Percentiles rank a stretch among this genome's conserved stretches.
phyloP scores from a whole-genome alignment of 2,329 filamentous ascomycete species.

The Chaetomiaceae sp. region DNA sequence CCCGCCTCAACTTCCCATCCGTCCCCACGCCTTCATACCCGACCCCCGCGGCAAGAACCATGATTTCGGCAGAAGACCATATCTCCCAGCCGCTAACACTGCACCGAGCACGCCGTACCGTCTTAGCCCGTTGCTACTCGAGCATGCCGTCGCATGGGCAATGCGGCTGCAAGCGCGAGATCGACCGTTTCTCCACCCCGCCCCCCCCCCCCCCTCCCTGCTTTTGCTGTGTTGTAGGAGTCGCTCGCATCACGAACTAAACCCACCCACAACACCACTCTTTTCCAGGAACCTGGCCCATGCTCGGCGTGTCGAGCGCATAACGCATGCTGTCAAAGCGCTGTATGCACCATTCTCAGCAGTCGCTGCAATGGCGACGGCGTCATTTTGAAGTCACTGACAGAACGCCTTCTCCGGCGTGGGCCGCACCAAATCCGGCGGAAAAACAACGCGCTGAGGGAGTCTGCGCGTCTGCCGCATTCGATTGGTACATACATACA shows the following conservation, averaged over 20 bases:
- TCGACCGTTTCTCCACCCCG: conserved; percentile 18
- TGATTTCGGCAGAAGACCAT: not conserved
- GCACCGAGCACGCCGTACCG: too few relatives aligned
- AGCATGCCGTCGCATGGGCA: conserved; percentile 3
- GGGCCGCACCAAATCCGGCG: too few relatives aligned
- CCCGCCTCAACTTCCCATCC: not conserved
- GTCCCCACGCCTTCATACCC: not conserved
- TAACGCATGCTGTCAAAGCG: conserved; percentile 22
- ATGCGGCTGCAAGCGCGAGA: conserved; percentile 27
- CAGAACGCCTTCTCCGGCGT: too few relatives aligned
- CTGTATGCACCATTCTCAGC: conserved; percentile 10
- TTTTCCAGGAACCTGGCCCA: not conserved
- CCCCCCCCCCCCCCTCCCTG: conserved; percentile 3
- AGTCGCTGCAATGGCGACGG: not conserved
- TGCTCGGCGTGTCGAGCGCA: conserved; percentile 4
- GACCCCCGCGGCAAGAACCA: not conserved
- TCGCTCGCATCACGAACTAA: conserved; percentile 3
- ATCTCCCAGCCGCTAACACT: too few relatives aligned
- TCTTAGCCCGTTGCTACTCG: too few relatives aligned
- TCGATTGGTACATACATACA: not conserved
- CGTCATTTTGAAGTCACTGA: not conserved
- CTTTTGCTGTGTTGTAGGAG: too few relatives aligned
- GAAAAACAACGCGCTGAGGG: too few relatives aligned
- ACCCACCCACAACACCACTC: not conserved
- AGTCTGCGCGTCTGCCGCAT: not conserved